Base-by-base conservation (phyloP, 2,329 filamentous ascomycete species). In the Pestalotiopsis sp. region DNA sequence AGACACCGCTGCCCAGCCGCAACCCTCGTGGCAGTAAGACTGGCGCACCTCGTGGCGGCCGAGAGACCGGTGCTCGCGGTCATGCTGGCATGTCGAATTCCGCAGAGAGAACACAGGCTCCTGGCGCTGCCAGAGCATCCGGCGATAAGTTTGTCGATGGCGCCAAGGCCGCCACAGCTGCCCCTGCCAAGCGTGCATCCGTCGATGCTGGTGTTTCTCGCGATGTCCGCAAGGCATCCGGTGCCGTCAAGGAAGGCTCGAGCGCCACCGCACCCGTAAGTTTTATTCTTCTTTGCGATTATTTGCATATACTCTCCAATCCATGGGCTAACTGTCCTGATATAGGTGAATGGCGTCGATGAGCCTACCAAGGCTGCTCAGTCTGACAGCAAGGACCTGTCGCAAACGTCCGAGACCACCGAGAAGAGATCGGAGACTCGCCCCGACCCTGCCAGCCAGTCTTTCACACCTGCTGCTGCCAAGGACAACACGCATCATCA, bases 1-100 rank as follows among this genome's bases (percentile, higher is more conserved):
- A 93, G 78, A 98, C 96, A 0, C 93, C 92, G 36, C 80, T 97
- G 56, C 90, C 91, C 14, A 82, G 81, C 60, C 85, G 86, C 70
- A 81, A 82, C 66, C 78, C 84, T 40, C 87, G 87, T 36, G 84
- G 85, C 17, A 85, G 86, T 14, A 77, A 76, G 45, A 70, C 72
- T 41, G 74, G 74, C 49, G 41, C 45, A 17, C 66, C 75, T 4
- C 75, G 78, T 63, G 75, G 75, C 56, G 75, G 75, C 59, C 74
- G 79, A 66, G 75, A 80, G 52, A 62, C 64, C 41, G 59, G 69
- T 14, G 56, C 70, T 40, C 71, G 75, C 56, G 71, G 70, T 45
- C 73, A 76, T 64, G 62, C 69, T 38, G 66, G 68, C 13, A 70
- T 66, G 31, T 23, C 65, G 12, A 40, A 23, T 14, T 36, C 66